These are phyloP conservation scores for Gossypium schwendimanii DNA, from an alignment of 441 rosid species.

Conservation along the genomic window DNA sequence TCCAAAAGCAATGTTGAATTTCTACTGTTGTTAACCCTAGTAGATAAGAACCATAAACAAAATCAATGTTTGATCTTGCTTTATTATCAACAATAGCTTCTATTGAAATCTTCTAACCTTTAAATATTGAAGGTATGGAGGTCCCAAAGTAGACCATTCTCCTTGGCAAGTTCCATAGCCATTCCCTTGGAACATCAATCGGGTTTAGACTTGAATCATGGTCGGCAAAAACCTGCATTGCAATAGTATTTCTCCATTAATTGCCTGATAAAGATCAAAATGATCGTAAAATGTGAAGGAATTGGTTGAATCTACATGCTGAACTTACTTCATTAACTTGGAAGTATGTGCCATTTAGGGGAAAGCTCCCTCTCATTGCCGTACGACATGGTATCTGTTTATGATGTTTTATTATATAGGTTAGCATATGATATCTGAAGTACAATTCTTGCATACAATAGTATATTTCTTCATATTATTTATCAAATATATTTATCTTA, in stretches of 20 bases:
- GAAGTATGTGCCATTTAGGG: conserved; percentile 53
- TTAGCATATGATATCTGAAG: neutral
- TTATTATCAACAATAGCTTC: neutral
- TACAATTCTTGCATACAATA: neutral
- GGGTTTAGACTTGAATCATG: conserved; percentile 47
- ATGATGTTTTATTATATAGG: conserved; percentile 14
- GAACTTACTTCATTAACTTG: conserved; percentile 52
- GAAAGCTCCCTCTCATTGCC: conserved; percentile 58
- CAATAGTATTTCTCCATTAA: neutral
- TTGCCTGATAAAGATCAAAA: neutral
- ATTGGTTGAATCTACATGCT: neutral
- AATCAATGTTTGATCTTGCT: neutral
- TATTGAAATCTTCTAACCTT: conserved; percentile 23
- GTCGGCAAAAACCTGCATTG: conserved; percentile 49
- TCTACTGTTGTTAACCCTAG: conserved; percentile 46
- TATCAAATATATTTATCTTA: conserved; percentile 18
- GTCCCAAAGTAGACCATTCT: conserved; percentile 55
- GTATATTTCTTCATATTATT: neutral
- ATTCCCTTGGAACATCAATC: conserved; percentile 40
- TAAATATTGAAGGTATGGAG: conserved; percentile 50
- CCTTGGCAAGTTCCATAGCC: conserved; percentile 43
- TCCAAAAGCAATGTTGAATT: conserved; percentile 56
- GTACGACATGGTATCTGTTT: conserved; percentile 53
- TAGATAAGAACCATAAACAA: neutral
- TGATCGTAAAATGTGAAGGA: neutral